Evolutionary conservation across 345 rosid species (phyloP), one percentile per base, ranked within the genome.

Genomic region (Lepidium africanum): DNA sequence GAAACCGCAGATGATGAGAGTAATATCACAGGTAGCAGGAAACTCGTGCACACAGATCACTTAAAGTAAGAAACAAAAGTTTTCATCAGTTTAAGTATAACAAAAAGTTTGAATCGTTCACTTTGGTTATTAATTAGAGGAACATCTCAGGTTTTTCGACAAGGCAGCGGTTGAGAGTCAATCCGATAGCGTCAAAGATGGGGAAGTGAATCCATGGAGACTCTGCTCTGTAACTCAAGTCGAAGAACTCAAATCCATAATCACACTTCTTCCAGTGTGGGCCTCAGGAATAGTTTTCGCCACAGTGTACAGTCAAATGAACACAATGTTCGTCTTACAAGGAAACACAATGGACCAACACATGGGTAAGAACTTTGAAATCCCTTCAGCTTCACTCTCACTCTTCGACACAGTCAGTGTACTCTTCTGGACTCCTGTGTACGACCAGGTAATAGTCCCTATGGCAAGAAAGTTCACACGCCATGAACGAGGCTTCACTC

Each of bases 321-420:
- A 75, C 81, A 88, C 92, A 23, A 87, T 91, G 92, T 90, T 88
- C 19, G 98, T 93, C 59, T 71, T 90, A 42, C 98, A 93, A 79
- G 98, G 98, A 23, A 88, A 90, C 80, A 85, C 87, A 54, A 74
- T 93, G 89, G 97, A 93, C 75, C 96, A 82, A 60, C 91, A 82
- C 79, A 87, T 88, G 85, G 98, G 96, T 0, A 87, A 87, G 0
- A 2, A 72, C 71, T 92, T 92, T 47, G 51, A 72, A 69, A 90
- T 90, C 65, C 98, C 98, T 15, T 87, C 98, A 0, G 97, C 98
- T n/a, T 88, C 98, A 9, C 88, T 90, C 48, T 90, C 96, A 47
- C 81, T 90, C 9, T 90, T 93, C 1, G 92, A 88, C 78, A 88
- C 92, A 1, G 75, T 90, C 6, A 93, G 98, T 4, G 96, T 93